Base-by-base conservation (phyloP, 768 basidiomycete species). In the Lactarius pseudohatsudake region DNA sequence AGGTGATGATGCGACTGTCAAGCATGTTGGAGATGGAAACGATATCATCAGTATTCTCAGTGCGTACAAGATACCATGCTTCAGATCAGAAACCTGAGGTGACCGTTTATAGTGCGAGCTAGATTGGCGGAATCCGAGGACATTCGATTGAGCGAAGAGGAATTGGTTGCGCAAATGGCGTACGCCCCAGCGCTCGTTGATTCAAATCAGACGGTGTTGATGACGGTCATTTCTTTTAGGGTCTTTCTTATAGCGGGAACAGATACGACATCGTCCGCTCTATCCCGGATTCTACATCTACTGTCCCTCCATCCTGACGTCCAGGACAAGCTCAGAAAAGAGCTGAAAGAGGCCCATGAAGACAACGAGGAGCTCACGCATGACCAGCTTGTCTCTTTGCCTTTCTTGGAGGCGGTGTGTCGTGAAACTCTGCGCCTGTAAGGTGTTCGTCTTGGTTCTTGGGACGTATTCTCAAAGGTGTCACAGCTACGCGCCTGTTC, bases 31-130 rank as follows among this genome's bases (percentile, higher is more conserved):
- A 11, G 74, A 75, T 66, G 79, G 78, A 13, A 80, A 79, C 50
- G 82, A 83, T 68, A 77, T 84, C 28, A 75, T 83, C 67, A 82
- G 79, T 63, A 75, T 82, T 47, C 69, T 84, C 36, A 72, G 82
- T 84, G 68, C 57, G 81, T 71, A n/a, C 5, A 28, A 53, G 50
- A 20, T n/a, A n/a, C 28, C 9, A n/a, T n/a, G n/a, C 50, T 32
- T n/a, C 32, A 15, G 18, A 58, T 56, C 40, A 43, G 22, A 9
- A 9, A 1, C n/a, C 55, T 65, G 43, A 63, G 22, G 65, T 30
- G 38, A 66, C 26, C 22, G n/a, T 45, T 28, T 8, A 16, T 43
- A 82, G 81, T 82, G 66, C 75, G 74, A 64, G 79, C 76, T 8
- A 81, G 80, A 65, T 72, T 75, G 61, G 69, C 74, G 18, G 76